Evolutionary conservation across 257 asterid genomes (phyloP), one percentile per base, ranked within the genome.

Genomic region (Asclepias syriaca): DNA sequence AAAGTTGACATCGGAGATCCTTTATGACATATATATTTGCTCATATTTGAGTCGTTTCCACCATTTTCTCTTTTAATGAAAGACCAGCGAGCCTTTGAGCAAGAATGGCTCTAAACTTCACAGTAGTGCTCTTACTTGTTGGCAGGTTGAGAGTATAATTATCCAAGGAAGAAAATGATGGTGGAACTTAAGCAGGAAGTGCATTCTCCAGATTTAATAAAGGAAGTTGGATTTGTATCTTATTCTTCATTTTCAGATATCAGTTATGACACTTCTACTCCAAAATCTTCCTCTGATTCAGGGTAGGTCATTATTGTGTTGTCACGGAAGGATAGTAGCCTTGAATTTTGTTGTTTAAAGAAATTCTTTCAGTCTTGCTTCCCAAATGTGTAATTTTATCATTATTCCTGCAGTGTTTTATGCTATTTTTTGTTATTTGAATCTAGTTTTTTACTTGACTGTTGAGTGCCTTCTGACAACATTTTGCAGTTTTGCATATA

Each of bases 241-340:
- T 64, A 64, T 72, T 67, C 89, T 51, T 77, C 89, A 54, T n/a
- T 79, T 66, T 86, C 91, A 18, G 85, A 88, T 32, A 71, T 79
- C 69, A 83, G 88, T 80, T 78, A 76, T 27, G 87, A 79, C 37
- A 71, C 70, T 27, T 50, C 73, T 65, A 79, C 89, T n/a, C 83
- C 82, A 2, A 76, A 77, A 72, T 81, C 79, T 70, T 79, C 84
- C 15, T 78, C 79, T 73, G 85, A 79, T 69, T 77, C 88, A 50
- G 63, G 83, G 94, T 88, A 50, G 66, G 71, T 59, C 5, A 18
- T 45, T 61, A 12, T 45, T 72, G 46, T 32, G 22, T 43, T 27
- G n/a, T 7, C 8, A 1, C 3, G 2, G 32, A 11, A 29, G 5
- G 34, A 10, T 2, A 37, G 15, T 9, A 12, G 2, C 18, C 12